These are phyloP conservation scores for Saccharomycopsis sp. DNA, from an alignment of 805 yeast genomes.

Conservation along the genomic window DNA sequence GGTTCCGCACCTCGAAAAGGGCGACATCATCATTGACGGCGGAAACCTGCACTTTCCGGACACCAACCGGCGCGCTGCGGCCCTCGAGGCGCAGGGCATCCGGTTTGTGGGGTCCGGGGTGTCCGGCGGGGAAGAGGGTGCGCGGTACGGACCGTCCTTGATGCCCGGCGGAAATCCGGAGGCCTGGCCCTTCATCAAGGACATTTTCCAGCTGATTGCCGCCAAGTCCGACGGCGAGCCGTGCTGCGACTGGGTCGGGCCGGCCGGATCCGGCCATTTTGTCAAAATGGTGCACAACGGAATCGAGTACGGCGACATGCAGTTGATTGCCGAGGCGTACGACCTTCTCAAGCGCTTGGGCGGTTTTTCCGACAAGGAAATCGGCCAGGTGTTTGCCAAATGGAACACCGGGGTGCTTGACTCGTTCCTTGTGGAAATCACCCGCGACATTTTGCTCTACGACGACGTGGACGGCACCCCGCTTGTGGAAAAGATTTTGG, in stretches of 20 bases:
- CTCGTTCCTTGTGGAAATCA: constrained; percentile 94
- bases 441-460: constrained; percentile 87
- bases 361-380: constrained; percentile 83
- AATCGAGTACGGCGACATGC: constrained; percentile 99
- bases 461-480: constrained; percentile 89
- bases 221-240: constrained; percentile 98
- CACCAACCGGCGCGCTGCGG: constrained; percentile 92
- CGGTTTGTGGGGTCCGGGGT: constrained; percentile 98
- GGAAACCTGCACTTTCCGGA: constrained; percentile 99
- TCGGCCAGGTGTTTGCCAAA: constrained; percentile 80
- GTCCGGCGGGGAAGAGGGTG: constrained; percentile 99
- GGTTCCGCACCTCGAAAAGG: constrained; percentile 86
- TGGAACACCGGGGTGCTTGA: constrained; percentile 98
- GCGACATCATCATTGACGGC: constrained; percentile 98
- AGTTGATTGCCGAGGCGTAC: constrained; percentile 95
- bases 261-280: constrained; percentile 97
- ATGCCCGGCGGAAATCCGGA: constrained; percentile 99
- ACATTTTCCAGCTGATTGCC: constrained; percentile 89
- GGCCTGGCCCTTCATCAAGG: constrained; percentile 98
- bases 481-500: constrained; percentile 92
- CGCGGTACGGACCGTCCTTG: constrained; percentile 96
- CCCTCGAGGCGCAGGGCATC: constrained; percentile 80
- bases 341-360: constrained; percentile 93
- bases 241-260: constrained; percentile 99
- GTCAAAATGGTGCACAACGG: constrained; percentile 99